Evolutionary conservation across 768 basidiomycete species (phyloP).

Genomic region (Tylopilus intermedius): DNA sequence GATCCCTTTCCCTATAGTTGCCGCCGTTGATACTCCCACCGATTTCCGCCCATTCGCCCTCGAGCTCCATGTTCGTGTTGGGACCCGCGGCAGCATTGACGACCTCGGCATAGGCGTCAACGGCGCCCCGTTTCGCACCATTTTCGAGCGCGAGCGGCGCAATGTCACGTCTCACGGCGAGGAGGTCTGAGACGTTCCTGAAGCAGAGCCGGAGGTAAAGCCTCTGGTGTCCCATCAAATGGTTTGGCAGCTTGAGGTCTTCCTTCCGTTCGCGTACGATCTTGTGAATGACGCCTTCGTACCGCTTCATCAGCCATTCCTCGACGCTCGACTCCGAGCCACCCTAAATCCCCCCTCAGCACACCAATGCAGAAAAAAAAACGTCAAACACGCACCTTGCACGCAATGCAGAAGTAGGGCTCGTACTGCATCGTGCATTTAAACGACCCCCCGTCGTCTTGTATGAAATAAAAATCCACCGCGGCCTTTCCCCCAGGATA

Average conservation of each 20-base stretch:
- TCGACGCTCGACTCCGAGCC: conserved; percentile 88
- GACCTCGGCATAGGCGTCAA: conserved; percentile 97
- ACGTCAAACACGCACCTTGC: conserved; percentile 55
- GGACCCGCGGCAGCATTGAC: conserved; percentile 72
- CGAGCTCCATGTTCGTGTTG: conserved; percentile 62
- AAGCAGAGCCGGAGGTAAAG: conserved; percentile 87
- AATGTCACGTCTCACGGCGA: conserved; percentile 81
- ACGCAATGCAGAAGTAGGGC: conserved; percentile 90
- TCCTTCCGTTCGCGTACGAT: conserved; percentile 83
- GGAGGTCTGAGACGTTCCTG: conserved; percentile 88
- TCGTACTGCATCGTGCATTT: conserved; percentile 91
- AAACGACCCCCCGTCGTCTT: conserved; percentile 96
- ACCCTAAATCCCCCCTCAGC: conserved; percentile 39
- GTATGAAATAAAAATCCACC: conserved; percentile 95
- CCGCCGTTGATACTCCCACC: conserved; percentile 35
- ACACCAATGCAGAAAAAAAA: background rate
- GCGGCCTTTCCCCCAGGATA: conserved; percentile 82
- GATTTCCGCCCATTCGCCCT: conserved; percentile 56
- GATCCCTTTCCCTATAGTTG: conserved; percentile 61
- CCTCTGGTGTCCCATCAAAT: conserved; percentile 90
- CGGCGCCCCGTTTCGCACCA: conserved; percentile 85
- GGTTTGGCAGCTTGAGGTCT: conserved; percentile 92
- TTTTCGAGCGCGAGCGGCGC: conserved; percentile 88
- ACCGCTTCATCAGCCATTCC: conserved; percentile 92
- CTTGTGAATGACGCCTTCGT: conserved; percentile 79